A percentile compares a stretch with the other conserved stretches of the same genome.
Conservation (phyloP, 2,329 filamentous ascomycete species). For the Epichloe coenophiala region DNA sequence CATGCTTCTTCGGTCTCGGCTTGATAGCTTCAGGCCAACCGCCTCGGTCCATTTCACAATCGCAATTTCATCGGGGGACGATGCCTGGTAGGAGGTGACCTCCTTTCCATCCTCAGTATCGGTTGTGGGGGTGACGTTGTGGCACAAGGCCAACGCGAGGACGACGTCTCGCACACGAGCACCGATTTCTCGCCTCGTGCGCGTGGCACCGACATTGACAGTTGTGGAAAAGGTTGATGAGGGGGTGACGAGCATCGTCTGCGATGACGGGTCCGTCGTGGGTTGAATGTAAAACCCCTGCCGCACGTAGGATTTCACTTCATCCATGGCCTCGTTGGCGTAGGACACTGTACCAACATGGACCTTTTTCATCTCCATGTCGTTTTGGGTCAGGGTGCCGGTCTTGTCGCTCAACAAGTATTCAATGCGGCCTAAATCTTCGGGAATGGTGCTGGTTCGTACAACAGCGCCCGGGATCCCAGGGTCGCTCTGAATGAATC, state of each 20-base stretch:
- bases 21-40: conserved; percentile 71
- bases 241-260: conserved; percentile 53
- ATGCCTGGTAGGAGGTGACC: conserved; percentile 84
- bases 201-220: conserved; percentile 50
- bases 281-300: conserved; percentile 59
- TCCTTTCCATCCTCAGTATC: conserved; percentile 70
- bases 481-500: conserved; percentile 83
- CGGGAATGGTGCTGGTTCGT: conserved; percentile 90
- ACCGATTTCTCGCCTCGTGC: conserved; percentile 85
- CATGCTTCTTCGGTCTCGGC: conserved; percentile 81
- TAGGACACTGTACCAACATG: conserved; percentile 97
- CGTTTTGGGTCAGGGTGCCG: conserved; percentile 93
- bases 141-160: conserved; percentile 80
- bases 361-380: conserved; percentile 98
- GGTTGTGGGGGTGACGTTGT: conserved; percentile 78
- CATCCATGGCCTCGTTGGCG: conserved; percentile 97
- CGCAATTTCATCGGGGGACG: conserved; percentile 93
- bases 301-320: conserved; percentile 73
- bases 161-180: conserved; percentile 87
- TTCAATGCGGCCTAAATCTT: conserved; percentile 89
- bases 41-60: conserved; percentile 93
- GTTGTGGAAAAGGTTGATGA: conserved; percentile 56
- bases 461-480: conserved; percentile 89
- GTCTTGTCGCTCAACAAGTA: conserved; percentile 96
- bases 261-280: conserved; percentile 30